Base-by-base conservation (phyloP, 106 monocot species). In the Agapanthus africanus region DNA sequence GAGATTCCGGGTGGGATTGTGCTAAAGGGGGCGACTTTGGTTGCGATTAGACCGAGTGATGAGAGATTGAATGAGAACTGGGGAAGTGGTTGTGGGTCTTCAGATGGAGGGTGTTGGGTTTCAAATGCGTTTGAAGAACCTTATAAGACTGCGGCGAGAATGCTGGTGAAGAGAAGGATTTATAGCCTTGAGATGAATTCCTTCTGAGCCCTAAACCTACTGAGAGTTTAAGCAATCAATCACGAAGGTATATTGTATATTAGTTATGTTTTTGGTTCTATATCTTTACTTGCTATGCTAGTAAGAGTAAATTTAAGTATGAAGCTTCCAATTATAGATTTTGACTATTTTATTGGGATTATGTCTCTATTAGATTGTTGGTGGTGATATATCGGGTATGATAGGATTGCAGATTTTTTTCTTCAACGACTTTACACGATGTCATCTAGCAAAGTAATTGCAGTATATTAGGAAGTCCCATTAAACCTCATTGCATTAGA, bases 141-240 rank as follows among this genome's bases (percentile, higher is more conserved):
- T 0, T 91, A 86, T 63, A 63, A 74, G 61, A 76, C 80, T 4
- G 95, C 95, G 1, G 91, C 62, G 0, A 82, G 60, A 65, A 66
- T 86, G 77, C 81, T 95, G 19, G 59, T 89, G 66, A 88, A 81
- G 73, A 72, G 86, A 70, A 79, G 80, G 62, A 80, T 69, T 22
- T 86, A 91, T 65, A 76, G 78, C 32, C 79, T 95, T 40, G 91
- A 95, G 78, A 95, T 95, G 95, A 95, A 95, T 80, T 88, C 91
- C 19, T 95, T 95, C 72, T 95, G 84, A 93, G n/a, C 56, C 56
- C 28, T 56, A 11, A 56, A 56, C 9, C 28, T 56, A 3, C 56
- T 13, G 3, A 56, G 56, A 56, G 56, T 56, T 56, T 30, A 30
- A 56, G 56, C 56, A 28, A 30, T 56, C 56, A 30, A 56, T 56